Evolutionary conservation across 2,329 filamentous ascomycete genomes (phyloP).

Genomic region (Fusarium marasasianum): DNA sequence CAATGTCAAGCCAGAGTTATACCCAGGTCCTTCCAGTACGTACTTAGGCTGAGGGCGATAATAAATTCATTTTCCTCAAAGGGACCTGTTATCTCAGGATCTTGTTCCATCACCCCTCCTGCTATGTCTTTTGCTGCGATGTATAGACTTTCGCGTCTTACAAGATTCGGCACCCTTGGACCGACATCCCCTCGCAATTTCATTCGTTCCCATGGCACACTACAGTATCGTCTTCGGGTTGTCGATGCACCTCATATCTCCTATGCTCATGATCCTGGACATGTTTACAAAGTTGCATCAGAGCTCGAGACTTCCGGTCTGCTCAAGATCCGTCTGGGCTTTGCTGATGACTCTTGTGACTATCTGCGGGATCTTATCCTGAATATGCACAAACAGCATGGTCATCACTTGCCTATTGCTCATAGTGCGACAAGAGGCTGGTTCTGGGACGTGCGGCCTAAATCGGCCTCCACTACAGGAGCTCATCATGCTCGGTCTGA

Average conservation of each 20-base stretch:
- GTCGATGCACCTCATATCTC: neutral
- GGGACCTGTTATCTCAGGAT: no score
- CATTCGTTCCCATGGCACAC: neutral
- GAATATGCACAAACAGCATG: slow-evolving; percentile 46
- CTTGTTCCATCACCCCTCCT: neutral
- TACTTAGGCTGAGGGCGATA: neutral
- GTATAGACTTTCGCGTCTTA: neutral
- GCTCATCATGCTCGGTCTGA: slow-evolving; percentile 51
- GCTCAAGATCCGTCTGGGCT: slow-evolving; percentile 49
- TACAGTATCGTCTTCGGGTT: neutral
- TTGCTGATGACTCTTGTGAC: slow-evolving; percentile 45
- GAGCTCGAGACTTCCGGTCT: slow-evolving; percentile 42
- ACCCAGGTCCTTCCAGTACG: neutral
- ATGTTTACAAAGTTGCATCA: slow-evolving; percentile 18
- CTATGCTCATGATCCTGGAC: neutral
- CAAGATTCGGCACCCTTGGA: neutral
- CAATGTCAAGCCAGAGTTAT: neutral
- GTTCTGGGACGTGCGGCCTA: slow-evolving; percentile 56
- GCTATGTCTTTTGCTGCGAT: neutral
- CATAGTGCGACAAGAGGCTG: slow-evolving; percentile 54
- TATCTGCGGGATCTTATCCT: slow-evolving; percentile 49
- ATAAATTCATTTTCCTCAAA: neutral
- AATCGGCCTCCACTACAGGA: slow-evolving; percentile 41
- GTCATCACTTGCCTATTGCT: slow-evolving; percentile 51
- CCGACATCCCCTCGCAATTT: neutral